phyloP scores from a whole-genome alignment of 208 protist genomes.

The Leishmania major region DNA sequence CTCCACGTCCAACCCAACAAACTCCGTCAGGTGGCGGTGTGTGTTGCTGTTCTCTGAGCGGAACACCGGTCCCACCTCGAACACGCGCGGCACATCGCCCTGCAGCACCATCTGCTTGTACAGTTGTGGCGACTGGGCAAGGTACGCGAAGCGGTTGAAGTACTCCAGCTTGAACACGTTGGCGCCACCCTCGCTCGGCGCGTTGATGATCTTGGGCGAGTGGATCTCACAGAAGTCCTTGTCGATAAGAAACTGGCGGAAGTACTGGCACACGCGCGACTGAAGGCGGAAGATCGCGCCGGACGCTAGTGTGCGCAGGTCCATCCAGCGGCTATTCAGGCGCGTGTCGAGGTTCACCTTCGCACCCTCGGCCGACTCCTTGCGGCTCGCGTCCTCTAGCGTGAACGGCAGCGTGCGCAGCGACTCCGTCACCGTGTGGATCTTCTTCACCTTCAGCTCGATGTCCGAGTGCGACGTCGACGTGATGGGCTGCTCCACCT shows the following conservation, averaged over 20 bases:
- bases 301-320: constrained; percentile 97
- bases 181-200: constrained; percentile 96
- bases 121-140: constrained; percentile 99
- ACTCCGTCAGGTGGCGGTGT: constrained; percentile 99
- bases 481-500: constrained; percentile 76
- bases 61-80: constrained; percentile 98
- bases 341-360: constrained; percentile 94
- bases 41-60: constrained; percentile 99
- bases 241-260: constrained; percentile 95
- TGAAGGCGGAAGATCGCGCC: constrained; percentile 97
- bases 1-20: constrained; percentile 99
- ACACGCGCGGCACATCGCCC: constrained; percentile 95
- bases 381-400: constrained; percentile 89
- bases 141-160: constrained; percentile 93
- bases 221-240: constrained; percentile 99
- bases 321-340: constrained; percentile 97
- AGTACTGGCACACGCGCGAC: constrained; percentile 94
- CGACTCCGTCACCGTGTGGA: constrained; percentile 88
- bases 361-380: constrained; percentile 68
- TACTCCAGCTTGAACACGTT: constrained; percentile 95
- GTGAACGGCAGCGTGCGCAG: constrained; percentile 91
- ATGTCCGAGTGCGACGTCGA: constrained; percentile 77
- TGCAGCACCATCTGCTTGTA: constrained; percentile 99
- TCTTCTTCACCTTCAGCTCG: constrained; percentile 80
- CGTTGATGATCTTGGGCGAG: constrained; percentile 99